Evolutionary conservation across 257 asterid genomes (phyloP), one percentile per base, ranked within the genome.

Genomic region (Solanum lycopersicoides): DNA sequence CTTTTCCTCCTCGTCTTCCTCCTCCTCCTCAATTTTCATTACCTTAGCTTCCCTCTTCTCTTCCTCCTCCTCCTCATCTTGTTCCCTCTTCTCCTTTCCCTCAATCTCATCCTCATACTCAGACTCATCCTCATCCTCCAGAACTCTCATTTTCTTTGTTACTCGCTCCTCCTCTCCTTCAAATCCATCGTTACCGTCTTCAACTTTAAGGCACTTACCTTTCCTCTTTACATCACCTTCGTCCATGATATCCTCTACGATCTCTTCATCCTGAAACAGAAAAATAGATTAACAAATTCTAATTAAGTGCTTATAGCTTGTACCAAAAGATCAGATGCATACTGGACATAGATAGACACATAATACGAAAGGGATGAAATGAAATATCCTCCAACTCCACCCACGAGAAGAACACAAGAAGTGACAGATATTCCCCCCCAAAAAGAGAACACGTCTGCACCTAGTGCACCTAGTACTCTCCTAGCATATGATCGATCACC

Each of bases 21-120:
- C 92, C 82, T 90, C 94, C 66, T 88, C 90, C 60, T 90, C 93
- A 65, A 91, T 73, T 90, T 90, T 92, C 88, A 89, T 83, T 88
- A 91, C 91, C 91, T 94, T 94, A 21, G 89, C 89, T 89, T 91
- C 90, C 75, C 90, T 92, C 87, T 88, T 90, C 76, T 90, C 91
- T 50, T 88, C 91, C 83, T 90, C 94, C 86, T 89, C 95, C 84
- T 89, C 87, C 88, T 88, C 88, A 88, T 88, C 86, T 44, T 50
- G 89, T 76, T 87, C 89, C 20, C 47, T 50, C 86, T 82, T 86
- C 80, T 65, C 75, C 23, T 42, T 73, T 21, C n/a, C 37, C 50
- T 89, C 87, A 13, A 12, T 85, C 80, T 82, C 87, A 86, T 88
- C 89, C 59, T 84, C 92, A 76, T 47, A 56, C 83, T 60, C 88